Base-by-base conservation (phyloP, 2,329 filamentous ascomycete species). In the Cladobotryum protrusum region DNA sequence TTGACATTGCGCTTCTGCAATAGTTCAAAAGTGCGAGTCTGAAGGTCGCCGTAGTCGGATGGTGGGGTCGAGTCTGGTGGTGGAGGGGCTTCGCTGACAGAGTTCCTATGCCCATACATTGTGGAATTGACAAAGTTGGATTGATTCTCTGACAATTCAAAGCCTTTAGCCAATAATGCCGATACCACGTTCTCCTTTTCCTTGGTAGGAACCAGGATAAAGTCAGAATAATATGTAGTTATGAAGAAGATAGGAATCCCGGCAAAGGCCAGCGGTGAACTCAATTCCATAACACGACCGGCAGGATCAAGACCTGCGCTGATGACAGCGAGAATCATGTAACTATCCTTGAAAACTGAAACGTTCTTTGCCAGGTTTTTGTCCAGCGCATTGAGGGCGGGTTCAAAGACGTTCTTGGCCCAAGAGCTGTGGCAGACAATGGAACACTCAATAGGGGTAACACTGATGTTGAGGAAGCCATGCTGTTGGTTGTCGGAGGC, bases 211-310 rank as follows among this genome's bases (percentile, higher is more conserved):
- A 96, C 89, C 34, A 97, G 78, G 59, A 99, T 95, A 69, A 96
- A 97, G 71, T 99, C 92, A 33, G 88, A 93, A 70, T 95, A 97
- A 70, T 97, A 99, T 32, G 90, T 96, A 3, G 92, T 96, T 66
- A 96, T 95, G 77, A 97, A 97, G 75, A 97, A 96, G 63, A 99
- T 95, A 47, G 92, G 88, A 47, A 97, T 93, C 59, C 89, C 89
- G 45, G 92, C 92, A 64, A 96, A 78, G 24, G 93, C 92, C 32
- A 97, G 76, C 5, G 92, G 93, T 47, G 85, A 91, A 7, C 91
- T 96, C 54, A 99, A 70, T 63, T 97, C 92, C 59, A 96, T 81
- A 6, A 99, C 92, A 49, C 91, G 82, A 59, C 91, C 89, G 6
- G 90, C 91, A 9, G 92, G 91, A 64, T 96, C 91, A 59, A 96